phyloP scores from a whole-genome alignment of 805 yeast species.

The Cyberlindnera americana region DNA sequence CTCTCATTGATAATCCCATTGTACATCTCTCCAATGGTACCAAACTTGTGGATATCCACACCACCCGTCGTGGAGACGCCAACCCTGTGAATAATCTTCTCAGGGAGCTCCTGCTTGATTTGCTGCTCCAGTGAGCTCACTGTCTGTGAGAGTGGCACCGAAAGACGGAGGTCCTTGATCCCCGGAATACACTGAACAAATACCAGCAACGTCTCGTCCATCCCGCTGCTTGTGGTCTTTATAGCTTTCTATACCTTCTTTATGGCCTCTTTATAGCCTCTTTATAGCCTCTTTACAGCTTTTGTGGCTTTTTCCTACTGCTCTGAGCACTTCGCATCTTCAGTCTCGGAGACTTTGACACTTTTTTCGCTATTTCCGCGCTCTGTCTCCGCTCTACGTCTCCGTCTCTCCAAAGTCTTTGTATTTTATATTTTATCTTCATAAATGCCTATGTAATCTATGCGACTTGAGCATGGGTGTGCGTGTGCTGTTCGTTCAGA shows the following conservation, averaged over 20 bases:
- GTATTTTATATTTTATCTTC: too few species aligned
- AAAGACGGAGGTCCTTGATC: conserved; percentile 13
- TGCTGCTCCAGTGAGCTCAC: conserved; percentile 1
- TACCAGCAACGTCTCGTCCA: conserved; percentile 7
- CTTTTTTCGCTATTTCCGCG: too few species aligned
- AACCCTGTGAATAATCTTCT: not conserved
- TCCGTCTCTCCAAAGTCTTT: too few species aligned
- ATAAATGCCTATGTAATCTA: too few species aligned
- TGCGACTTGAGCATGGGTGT: conserved; percentile 5
- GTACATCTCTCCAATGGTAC: conserved; percentile 12
- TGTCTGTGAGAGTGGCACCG: conserved; percentile 1
- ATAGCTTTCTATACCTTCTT: too few species aligned
- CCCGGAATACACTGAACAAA: conserved; percentile 21
- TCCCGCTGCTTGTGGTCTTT: not conserved
- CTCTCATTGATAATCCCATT: not conserved
- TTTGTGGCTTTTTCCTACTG: too few species aligned
- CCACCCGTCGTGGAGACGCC: conserved; percentile 18
- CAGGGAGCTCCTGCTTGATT: conserved; percentile 13
- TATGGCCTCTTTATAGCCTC: too few species aligned
- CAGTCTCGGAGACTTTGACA: too few species aligned
- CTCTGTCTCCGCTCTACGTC: too few species aligned
- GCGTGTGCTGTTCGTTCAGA: conserved; percentile 1
- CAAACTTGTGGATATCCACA: conserved; percentile 6
- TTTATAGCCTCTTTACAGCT: too few species aligned
- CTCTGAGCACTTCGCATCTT: too few species aligned